Percentiles rank a stretch among this genome's conserved stretches.
phyloP scores from a whole-genome alignment of 2,329 filamentous ascomycete species.

The Aspergillus cejpii region DNA sequence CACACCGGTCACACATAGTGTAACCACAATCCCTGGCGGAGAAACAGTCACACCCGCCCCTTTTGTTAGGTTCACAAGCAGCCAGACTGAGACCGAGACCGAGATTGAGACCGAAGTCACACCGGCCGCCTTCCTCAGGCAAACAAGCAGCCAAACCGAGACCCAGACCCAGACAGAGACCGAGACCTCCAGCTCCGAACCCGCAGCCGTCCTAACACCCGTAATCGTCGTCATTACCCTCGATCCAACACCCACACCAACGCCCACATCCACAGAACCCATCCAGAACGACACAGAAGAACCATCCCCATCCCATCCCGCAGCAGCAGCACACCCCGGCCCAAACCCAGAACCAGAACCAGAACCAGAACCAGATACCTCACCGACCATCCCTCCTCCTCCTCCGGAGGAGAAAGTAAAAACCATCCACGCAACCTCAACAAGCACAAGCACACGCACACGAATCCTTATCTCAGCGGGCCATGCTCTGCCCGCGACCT shows the following conservation, averaged over 20 bases:
- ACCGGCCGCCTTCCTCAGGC: not conserved
- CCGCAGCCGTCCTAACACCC: constrained; percentile 1
- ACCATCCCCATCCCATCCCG: too few species aligned
- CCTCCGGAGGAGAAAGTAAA: not conserved
- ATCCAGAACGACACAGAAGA: not conserved
- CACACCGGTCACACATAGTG: not conserved
- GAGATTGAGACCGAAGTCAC: not conserved
- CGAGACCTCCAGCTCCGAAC: not conserved
- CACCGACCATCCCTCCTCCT: not conserved
- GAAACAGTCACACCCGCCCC: not conserved
- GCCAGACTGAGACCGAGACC: not conserved
- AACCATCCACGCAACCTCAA: not conserved
- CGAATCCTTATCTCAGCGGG: not conserved
- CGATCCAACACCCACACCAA: constrained; percentile 1
- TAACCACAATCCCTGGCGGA: not conserved
- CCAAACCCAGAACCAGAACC: not conserved
- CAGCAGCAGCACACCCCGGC: not conserved
- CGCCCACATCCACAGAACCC: not conserved
- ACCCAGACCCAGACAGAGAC: not conserved
- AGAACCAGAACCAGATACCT: too few species aligned
- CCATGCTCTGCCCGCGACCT: not conserved
- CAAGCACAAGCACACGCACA: not conserved
- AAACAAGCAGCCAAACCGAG: not conserved
- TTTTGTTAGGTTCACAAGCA: not conserved
- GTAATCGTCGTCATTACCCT: constrained; percentile 6